These are phyloP conservation scores for Coemansia sp. DNA, from an alignment of 192 early-diverging fungal genomes.

Conservation along the genomic window DNA sequence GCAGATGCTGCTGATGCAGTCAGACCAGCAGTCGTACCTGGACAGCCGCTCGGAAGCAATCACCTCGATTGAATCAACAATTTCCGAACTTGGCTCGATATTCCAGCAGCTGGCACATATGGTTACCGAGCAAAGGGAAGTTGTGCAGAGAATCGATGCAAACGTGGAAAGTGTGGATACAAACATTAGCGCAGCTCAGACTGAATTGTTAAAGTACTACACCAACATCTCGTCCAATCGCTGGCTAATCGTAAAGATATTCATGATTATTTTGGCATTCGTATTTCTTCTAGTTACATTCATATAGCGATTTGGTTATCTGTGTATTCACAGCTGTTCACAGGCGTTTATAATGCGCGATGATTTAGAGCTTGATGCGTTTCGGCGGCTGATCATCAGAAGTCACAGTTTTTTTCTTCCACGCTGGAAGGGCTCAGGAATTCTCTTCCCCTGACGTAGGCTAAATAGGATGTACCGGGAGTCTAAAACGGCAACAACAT, in stretches of 20 bases:
- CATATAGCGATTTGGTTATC: conserved; percentile 18
- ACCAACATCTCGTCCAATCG: conserved; percentile 89
- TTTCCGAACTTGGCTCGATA: conserved; percentile 90
- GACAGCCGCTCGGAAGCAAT: conserved; percentile 89
- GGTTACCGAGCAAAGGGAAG: conserved; percentile 83
- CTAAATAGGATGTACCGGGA: no score
- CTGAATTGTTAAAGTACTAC: conserved; percentile 89
- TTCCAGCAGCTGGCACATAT: conserved; percentile 84
- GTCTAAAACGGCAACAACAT: no score
- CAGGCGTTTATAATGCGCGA: conserved; percentile 38
- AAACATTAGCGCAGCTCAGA: conserved; percentile 88
- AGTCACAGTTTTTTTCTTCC: no score
- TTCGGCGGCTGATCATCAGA: no score
- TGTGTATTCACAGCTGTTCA: not conserved
- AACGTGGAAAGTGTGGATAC: conserved; percentile 90
- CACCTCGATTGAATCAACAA: conserved; percentile 94
- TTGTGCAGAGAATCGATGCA: conserved; percentile 90
- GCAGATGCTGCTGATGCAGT: conserved; percentile 65
- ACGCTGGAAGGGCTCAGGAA: no score
- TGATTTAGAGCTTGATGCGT: conserved; percentile 43
- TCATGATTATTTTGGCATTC: conserved; percentile 85
- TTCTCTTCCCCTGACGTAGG: no score
- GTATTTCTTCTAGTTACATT: conserved; percentile 72
- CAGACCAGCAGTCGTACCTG: conserved; percentile 76
- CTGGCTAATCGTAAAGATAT: conserved; percentile 94